phyloP scores from a whole-genome alignment of 371 early-diverging fungal species.

The Vavraia culicis region DNA sequence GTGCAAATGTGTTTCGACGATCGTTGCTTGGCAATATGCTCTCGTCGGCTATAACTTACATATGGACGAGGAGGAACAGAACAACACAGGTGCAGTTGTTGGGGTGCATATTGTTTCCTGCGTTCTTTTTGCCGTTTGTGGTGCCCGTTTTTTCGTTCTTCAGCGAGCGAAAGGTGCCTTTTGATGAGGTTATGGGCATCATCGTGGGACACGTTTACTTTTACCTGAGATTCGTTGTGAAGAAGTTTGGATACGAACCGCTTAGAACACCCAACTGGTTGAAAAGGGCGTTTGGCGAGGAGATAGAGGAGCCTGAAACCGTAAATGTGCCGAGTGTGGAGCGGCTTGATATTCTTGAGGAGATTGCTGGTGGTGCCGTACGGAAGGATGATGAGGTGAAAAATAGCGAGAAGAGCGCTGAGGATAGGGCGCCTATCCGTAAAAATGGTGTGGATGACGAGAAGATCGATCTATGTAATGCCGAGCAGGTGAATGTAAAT shows the following conservation, averaged over 20 bases:
- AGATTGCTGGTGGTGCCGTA: neutral
- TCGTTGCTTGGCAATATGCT: constrained; percentile 32
- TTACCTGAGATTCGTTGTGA: constrained; percentile 38
- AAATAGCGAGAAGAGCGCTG: too few species aligned
- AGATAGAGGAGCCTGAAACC: constrained; percentile 10
- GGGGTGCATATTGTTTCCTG: constrained; percentile 39
- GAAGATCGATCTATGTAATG: too few species aligned
- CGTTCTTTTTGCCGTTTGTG: constrained; percentile 44
- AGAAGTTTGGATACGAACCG: constrained; percentile 31
- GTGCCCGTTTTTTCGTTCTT: constrained; percentile 38
- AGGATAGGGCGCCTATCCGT: too few species aligned
- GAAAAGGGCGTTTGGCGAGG: constrained; percentile 35
- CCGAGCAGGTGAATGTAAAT: too few species aligned
- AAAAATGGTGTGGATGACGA: too few species aligned
- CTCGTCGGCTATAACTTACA: constrained; percentile 41
- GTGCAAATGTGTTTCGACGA: constrained; percentile 21
- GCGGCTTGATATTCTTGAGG: neutral
- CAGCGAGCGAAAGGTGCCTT: constrained; percentile 24
- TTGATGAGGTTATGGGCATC: constrained; percentile 42
- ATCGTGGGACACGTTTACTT: constrained; percentile 42
- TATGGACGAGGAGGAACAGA: constrained; percentile 44
- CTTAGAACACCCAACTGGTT: constrained; percentile 39
- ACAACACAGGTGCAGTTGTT: constrained; percentile 39
- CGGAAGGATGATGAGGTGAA: too few species aligned
- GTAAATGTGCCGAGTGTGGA: neutral